Percentiles rank a stretch among this genome's conserved stretches.
Conservation (phyloP, 2,329 filamentous ascomycete species). For the Harringtonia lauricola region DNA sequence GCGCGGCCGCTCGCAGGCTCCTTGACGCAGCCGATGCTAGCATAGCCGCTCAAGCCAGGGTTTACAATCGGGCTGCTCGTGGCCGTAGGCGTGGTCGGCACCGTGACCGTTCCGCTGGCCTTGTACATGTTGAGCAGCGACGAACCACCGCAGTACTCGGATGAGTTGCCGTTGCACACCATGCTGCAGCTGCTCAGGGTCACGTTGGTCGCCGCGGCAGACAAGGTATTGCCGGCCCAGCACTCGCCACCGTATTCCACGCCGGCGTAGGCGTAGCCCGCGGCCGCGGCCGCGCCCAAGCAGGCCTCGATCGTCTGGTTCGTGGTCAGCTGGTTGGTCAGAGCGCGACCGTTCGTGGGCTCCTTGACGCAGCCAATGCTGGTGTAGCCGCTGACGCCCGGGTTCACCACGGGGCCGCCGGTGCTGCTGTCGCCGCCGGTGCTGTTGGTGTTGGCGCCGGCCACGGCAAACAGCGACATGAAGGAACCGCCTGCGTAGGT, state of each 20-base stretch:
- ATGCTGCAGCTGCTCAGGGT: slow-evolving; percentile 18
- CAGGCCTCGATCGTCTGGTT: slow-evolving; percentile 16
- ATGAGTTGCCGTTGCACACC: slow-evolving; percentile 12
- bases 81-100: neutral
- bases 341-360: slow-evolving; percentile 11
- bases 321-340: slow-evolving; percentile 8
- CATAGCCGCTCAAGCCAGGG: slow-evolving; percentile 18
- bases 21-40: slow-evolving; percentile 22
- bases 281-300: slow-evolving; percentile 12
- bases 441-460: slow-evolving; percentile 11
- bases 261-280: slow-evolving; percentile 16
- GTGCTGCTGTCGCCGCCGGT: slow-evolving; percentile 2
- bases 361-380: slow-evolving; percentile 25
- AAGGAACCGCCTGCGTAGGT: slow-evolving; percentile 23
- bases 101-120: slow-evolving; percentile 8
- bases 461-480: slow-evolving; percentile 37
- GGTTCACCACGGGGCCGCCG: slow-evolving; percentile 22
- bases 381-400: slow-evolving; percentile 18
- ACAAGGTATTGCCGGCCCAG: slow-evolving; percentile 6
- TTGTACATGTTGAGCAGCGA: slow-evolving; percentile 12
- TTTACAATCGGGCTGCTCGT: slow-evolving; percentile 20
- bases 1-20: slow-evolving; percentile 13
- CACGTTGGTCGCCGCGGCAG: slow-evolving; percentile 6
- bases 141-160: slow-evolving; percentile 13
- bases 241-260: slow-evolving; percentile 20